phyloP scores from a whole-genome alignment of 805 yeast genomes.

The Jamesozyma spencerorum region DNA sequence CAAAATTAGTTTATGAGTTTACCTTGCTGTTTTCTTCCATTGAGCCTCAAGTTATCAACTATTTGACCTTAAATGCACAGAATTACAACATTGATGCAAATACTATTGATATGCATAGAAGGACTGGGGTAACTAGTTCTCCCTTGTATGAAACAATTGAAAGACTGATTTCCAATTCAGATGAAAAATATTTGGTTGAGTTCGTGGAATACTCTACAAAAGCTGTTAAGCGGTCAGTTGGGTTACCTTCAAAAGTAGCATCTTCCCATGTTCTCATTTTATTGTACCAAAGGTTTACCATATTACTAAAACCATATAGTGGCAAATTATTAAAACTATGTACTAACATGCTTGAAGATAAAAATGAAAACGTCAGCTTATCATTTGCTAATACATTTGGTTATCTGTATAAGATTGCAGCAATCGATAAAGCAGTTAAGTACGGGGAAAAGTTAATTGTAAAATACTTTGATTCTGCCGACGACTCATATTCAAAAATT shows the following conservation, averaged over 20 bases:
- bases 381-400: constrained; percentile 79
- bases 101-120: constrained; percentile 69
- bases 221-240: constrained; percentile 64
- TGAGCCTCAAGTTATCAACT: constrained; percentile 87
- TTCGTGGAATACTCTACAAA: constrained; percentile 41
- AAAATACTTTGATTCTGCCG: constrained; percentile 50
- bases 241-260: constrained; percentile 84
- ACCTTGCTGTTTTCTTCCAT: constrained; percentile 68
- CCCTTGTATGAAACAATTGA: constrained; percentile 88
- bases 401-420: constrained; percentile 56
- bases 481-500: constrained; percentile 28
- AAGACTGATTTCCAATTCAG: constrained; percentile 51
- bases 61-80: constrained; percentile 77
- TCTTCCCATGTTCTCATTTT: constrained; percentile 66
- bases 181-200: constrained; percentile 33
- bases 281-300: constrained; percentile 49
- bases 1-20: constrained; percentile 60
- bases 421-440: constrained; percentile 41
- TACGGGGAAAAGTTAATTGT: constrained; percentile 43
- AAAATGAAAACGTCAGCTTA: constrained; percentile 61
- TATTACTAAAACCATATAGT: constrained; percentile 40
- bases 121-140: constrained; percentile 64
- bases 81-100: constrained; percentile 67
- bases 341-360: constrained; percentile 50
- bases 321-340: constrained; percentile 55